These are phyloP conservation scores for Oxytropis ochrocephala DNA, from an alignment of 306 rosid species.

Conservation along the genomic window DNA sequence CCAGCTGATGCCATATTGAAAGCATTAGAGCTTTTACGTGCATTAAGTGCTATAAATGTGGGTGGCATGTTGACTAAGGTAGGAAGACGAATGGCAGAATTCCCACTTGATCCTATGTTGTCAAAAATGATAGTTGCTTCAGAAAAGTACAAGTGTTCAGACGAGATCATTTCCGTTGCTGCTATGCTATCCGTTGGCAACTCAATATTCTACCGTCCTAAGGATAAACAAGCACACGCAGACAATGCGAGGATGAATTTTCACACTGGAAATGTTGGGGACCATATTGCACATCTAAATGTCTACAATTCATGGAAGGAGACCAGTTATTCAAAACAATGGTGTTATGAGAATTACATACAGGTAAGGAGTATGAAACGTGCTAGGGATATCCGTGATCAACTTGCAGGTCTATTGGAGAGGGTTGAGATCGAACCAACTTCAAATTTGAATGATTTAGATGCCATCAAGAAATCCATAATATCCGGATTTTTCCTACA, in stretches of 20 bases:
- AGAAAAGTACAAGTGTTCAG: slow-evolving; percentile 75
- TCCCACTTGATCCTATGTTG: slow-evolving; percentile 90
- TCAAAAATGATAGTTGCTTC: no score
- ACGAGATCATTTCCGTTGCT: slow-evolving; percentile 71
- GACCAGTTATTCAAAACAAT: slow-evolving; percentile 80
- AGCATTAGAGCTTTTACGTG: slow-evolving; percentile 76
- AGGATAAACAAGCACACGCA: slow-evolving; percentile 93
- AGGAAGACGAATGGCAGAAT: slow-evolving; percentile 90
- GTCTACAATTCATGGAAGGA: slow-evolving; percentile 94
- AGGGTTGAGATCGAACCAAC: slow-evolving; percentile 77
- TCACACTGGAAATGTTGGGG: slow-evolving; percentile 84
- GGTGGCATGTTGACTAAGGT: slow-evolving; percentile 76
- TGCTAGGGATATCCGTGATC: slow-evolving; percentile 90
- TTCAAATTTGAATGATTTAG: slow-evolving; percentile 52
- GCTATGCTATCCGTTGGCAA: slow-evolving; percentile 89
- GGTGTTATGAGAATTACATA: slow-evolving; percentile 89
- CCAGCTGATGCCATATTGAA: slow-evolving; percentile 80
- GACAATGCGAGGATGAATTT: slow-evolving; percentile 85
- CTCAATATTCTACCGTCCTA: slow-evolving; percentile 86
- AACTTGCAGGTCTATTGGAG: slow-evolving; percentile 83
- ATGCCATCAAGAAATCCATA: slow-evolving; percentile 73
- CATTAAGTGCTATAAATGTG: slow-evolving; percentile 67
- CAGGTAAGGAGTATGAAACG: slow-evolving; percentile 97
- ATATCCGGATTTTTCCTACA: slow-evolving; percentile 92
- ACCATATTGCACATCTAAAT: slow-evolving; percentile 79